Percentiles rank a stretch among this genome's conserved stretches.
These are phyloP conservation scores for Epichloe scottii DNA, from an alignment of 2,329 filamentous ascomycete genomes.

Conservation along the genomic window DNA sequence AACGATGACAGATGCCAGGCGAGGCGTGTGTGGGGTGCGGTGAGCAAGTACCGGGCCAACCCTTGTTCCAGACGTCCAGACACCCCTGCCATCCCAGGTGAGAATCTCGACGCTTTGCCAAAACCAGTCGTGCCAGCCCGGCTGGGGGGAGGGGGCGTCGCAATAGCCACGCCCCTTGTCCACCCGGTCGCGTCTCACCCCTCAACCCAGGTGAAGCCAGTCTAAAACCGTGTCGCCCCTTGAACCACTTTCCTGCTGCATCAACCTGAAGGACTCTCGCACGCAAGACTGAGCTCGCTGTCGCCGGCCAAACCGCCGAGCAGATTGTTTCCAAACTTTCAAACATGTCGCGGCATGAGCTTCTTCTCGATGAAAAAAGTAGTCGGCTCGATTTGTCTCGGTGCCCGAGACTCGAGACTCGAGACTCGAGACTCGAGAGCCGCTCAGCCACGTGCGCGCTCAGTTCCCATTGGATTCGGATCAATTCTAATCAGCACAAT, in stretches of 20 bases:
- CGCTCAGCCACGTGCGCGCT: no score
- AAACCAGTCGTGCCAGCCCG: neutral
- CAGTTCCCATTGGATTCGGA: no score
- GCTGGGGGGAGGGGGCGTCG: no score
- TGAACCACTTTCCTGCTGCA: neutral
- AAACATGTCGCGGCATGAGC: neutral
- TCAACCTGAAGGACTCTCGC: neutral
- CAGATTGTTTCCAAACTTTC: neutral
- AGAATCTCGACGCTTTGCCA: neutral
- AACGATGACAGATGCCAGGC: neutral
- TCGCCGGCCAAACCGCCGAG: neutral
- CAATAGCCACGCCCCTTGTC: neutral
- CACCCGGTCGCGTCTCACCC: neutral
- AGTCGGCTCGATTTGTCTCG: no score
- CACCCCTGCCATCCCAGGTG: neutral
- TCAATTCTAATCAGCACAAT: no score
- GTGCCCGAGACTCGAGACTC: no score
- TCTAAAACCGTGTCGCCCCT: neutral
- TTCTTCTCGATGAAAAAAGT: no score
- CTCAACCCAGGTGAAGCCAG: neutral
- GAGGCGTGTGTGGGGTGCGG: neutral
- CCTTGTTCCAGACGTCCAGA: no score
- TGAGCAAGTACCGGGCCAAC: neutral
- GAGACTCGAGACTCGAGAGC: no score
- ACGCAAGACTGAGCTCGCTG: neutral